Percentiles rank a stretch among this genome's conserved stretches.
Evolutionary conservation across 2,329 filamentous ascomycete species (phyloP).

Genomic region (Penicillium olsonii): DNA sequence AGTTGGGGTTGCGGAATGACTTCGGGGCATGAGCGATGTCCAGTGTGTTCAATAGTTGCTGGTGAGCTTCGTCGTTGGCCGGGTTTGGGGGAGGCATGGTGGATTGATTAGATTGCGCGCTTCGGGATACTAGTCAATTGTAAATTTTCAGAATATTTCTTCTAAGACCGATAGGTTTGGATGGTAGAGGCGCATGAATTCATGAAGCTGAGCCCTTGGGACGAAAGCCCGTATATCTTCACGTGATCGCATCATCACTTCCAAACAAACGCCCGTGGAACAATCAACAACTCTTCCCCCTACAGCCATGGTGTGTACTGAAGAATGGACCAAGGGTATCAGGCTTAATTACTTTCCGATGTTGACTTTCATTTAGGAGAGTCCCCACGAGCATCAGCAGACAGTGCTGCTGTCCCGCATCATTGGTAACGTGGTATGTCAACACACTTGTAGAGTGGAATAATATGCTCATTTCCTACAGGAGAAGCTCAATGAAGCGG

Average conservation of each 20-base stretch:
- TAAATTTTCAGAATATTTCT: neutral
- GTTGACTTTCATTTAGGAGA: slow-evolving; percentile 63
- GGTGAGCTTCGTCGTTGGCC: slow-evolving; percentile 78
- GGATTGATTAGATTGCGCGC: slow-evolving; percentile 14
- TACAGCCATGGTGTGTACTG: slow-evolving; percentile 4
- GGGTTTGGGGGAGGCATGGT: slow-evolving; percentile 64
- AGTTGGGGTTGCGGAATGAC: slow-evolving; percentile 84
- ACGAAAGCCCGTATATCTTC: slow-evolving; percentile 9
- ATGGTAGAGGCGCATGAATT: neutral
- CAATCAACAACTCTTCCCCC: neutral
- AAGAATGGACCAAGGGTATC: no score
- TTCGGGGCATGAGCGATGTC: slow-evolving; percentile 86
- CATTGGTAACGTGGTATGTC: slow-evolving; percentile 90
- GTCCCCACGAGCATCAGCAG: slow-evolving; percentile 96
- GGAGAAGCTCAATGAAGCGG: slow-evolving; percentile 96
- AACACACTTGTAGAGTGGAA: neutral
- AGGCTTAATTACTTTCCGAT: neutral
- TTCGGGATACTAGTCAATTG: neutral
- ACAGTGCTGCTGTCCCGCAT: slow-evolving; percentile 89
- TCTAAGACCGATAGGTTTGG: neutral
- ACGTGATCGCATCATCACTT: slow-evolving; percentile 6
- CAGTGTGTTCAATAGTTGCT: slow-evolving; percentile 82
- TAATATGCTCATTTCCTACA: slow-evolving; percentile 41
- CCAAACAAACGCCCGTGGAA: slow-evolving; percentile 13
- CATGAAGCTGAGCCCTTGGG: neutral